These are phyloP conservation scores for Pichia deserticola DNA, from an alignment of 805 yeast species.

Conservation along the genomic window DNA sequence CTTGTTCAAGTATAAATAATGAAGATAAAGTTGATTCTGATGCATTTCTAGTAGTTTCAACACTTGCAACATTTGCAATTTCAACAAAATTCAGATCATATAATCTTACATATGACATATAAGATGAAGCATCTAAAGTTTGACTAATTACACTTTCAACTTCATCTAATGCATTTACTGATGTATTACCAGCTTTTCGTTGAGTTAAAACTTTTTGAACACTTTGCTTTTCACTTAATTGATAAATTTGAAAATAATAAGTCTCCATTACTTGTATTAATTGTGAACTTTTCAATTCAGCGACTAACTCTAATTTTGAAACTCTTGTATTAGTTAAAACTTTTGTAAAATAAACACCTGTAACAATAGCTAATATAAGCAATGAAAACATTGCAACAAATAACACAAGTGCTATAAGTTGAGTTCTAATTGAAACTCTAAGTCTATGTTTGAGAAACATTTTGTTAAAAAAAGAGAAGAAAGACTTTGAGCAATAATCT, in stretches of 20 bases:
- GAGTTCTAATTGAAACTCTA: conserved; percentile 65
- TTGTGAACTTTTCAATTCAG: conserved; percentile 77
- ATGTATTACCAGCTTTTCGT: conserved; percentile 66
- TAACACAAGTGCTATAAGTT: conserved; percentile 63
- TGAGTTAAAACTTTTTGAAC: conserved; percentile 53
- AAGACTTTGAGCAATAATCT: no score
- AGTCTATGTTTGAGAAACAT: conserved; percentile 18
- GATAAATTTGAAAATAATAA: conserved; percentile 60
- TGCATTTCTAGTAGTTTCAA: conserved; percentile 23
- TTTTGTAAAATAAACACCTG: conserved; percentile 65
- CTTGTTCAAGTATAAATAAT: conserved; percentile 25
- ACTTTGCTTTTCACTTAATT: conserved; percentile 54
- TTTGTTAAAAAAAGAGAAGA: neutral
- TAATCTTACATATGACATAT: conserved; percentile 55
- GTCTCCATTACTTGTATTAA: conserved; percentile 58
- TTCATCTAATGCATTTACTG: conserved; percentile 39
- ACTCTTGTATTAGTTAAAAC: conserved; percentile 56
- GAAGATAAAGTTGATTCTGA: conserved; percentile 36
- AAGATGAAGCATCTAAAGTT: conserved; percentile 55
- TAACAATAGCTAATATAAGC: conserved; percentile 63
- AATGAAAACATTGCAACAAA: conserved; percentile 64
- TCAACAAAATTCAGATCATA: conserved; percentile 53
- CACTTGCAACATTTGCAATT: conserved; percentile 38
- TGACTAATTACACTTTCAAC: conserved; percentile 47
- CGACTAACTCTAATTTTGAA: conserved; percentile 67